These are phyloP conservation scores for Podaxis mareebaensis DNA, from an alignment of 768 basidiomycete genomes.

Conservation along the genomic window DNA sequence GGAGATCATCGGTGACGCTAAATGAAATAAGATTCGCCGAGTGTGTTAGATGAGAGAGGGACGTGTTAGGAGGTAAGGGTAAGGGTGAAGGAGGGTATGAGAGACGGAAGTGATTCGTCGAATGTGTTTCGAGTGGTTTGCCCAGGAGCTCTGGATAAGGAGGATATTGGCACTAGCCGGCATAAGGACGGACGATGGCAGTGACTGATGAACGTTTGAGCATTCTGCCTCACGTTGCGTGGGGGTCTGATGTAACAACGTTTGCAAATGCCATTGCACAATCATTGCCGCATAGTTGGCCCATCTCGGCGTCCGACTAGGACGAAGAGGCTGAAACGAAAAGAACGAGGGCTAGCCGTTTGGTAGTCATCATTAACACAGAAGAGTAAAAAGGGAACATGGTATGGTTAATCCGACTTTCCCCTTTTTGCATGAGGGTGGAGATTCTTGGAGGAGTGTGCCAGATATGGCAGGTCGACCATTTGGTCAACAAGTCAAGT, in stretches of 20 bases:
- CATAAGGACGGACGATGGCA: too few species aligned
- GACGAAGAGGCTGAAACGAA: neutral
- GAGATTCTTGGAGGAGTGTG: neutral
- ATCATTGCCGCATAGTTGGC: too few species aligned
- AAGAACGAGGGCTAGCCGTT: neutral
- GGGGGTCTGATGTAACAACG: too few species aligned
- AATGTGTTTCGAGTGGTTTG: neutral
- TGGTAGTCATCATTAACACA: neutral
- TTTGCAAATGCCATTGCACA: too few species aligned
- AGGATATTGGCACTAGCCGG: too few species aligned
- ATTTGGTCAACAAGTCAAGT: neutral
- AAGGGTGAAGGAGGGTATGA: too few species aligned
- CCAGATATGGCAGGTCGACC: slow-evolving; percentile 7
- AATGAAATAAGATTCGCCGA: neutral
- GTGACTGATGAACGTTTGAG: too few species aligned
- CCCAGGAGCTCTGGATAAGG: too few species aligned
- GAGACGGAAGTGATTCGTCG: neutral
- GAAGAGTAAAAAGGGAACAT: neutral
- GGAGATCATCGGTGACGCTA: neutral
- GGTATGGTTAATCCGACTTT: slow-evolving; percentile 3
- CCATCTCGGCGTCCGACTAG: too few species aligned
- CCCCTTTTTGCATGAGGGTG: neutral
- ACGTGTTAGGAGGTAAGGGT: neutral
- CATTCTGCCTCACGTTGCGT: too few species aligned
- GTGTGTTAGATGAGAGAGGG: neutral